Percentiles rank a stretch among this genome's conserved stretches.
phyloP scores from a whole-genome alignment of 495 filamentous ascomycete species.

The Patellaria atrata region DNA sequence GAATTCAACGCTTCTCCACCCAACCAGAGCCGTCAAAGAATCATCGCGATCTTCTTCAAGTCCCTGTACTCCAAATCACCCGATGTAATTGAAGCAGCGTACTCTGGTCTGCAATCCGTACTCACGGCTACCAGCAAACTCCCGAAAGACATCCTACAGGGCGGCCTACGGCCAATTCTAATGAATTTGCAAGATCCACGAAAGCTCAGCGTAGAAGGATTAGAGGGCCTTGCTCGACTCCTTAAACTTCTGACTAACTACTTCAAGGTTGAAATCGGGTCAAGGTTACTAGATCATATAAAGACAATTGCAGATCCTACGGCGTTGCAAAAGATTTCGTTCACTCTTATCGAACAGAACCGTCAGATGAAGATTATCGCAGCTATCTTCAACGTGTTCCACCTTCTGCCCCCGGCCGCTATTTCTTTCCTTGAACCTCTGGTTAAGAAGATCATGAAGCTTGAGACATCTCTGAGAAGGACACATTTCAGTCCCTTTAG shows the following conservation, averaged over 20 bases:
- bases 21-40: conserved; percentile 62
- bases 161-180: conserved; percentile 82
- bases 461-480: conserved; percentile 72
- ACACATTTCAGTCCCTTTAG: conserved; percentile 92
- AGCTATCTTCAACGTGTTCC: conserved; percentile 91
- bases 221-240: conserved; percentile 82
- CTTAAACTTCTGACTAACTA: conserved; percentile 88
- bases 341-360: conserved; percentile 85
- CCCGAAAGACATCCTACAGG: conserved; percentile 89
- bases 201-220: conserved; percentile 70
- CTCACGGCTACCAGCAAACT: conserved; percentile 78
- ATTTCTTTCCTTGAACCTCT: conserved; percentile 80
- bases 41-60: conserved; percentile 95
- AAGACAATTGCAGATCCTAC: conserved; percentile 72
- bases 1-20: conserved; percentile 62
- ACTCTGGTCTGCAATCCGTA: conserved; percentile 71
- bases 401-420: conserved; percentile 77
- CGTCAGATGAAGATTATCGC: conserved; percentile 82
- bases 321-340: conserved; percentile 76
- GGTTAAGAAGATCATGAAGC: conserved; percentile 72
- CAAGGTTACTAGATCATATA: conserved; percentile 80
- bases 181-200: conserved; percentile 93
- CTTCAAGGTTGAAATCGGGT: conserved; percentile 97
- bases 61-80: conserved; percentile 82
- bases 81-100: conserved; percentile 88